Conservation (phyloP, 78 protist species). For the Fonticula alba region DNA sequence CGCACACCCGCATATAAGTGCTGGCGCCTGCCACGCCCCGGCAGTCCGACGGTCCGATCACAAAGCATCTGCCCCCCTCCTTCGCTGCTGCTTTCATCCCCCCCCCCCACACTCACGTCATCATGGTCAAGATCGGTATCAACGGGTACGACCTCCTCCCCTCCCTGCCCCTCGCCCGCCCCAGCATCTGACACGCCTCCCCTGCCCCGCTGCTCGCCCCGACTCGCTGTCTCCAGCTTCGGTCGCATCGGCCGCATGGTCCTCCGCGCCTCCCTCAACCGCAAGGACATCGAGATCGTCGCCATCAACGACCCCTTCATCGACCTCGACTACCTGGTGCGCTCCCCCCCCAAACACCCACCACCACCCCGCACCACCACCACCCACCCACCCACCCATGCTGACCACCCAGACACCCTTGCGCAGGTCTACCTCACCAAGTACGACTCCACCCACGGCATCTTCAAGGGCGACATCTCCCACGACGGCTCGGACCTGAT, state of each 20-base stretch:
- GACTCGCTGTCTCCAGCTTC: constrained; percentile 33
- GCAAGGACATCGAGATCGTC: constrained; percentile 37
- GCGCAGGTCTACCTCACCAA: constrained; percentile 44
- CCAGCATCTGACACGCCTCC: neutral
- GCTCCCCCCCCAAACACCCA: neutral
- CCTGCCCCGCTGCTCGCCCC: neutral
- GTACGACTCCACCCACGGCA: constrained; percentile 93
- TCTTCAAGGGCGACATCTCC: constrained; percentile 61
- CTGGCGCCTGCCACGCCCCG: too few relatives aligned
- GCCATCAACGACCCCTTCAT: constrained; percentile 94
- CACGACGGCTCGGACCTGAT: constrained; percentile 36
- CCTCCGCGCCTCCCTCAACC: constrained; percentile 42
- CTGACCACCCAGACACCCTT: neutral
- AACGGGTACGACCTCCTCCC: neutral
- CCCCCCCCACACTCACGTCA: too few relatives aligned
- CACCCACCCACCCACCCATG: neutral
- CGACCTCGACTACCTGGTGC: constrained; percentile 67
- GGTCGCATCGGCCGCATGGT: constrained; percentile 98
- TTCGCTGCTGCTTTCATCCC: too few relatives aligned
- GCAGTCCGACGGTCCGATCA: too few relatives aligned
- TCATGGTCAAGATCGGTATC: constrained; percentile 25
- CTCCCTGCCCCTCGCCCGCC: neutral
- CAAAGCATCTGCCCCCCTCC: too few relatives aligned
- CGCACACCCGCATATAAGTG: too few relatives aligned
- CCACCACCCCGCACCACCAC: neutral